phyloP scores from a whole-genome alignment of 1,284 basidiomycete species.

The Nidula niveotomentosa region DNA sequence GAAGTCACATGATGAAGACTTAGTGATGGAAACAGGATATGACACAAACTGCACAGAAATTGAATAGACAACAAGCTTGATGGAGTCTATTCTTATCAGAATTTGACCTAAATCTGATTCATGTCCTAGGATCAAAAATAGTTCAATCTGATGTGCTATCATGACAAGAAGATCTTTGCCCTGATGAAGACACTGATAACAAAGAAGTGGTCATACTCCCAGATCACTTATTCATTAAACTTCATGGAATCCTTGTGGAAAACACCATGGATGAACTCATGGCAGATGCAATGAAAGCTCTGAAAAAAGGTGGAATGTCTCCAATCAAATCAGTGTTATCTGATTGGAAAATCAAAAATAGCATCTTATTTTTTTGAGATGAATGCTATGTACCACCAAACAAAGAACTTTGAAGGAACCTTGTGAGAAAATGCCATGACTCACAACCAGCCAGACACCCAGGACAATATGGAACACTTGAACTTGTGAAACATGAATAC shows the following conservation, averaged over 20 bases:
- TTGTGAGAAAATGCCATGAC: conserved; percentile 4
- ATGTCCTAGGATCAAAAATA: no score
- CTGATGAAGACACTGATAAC: background rate
- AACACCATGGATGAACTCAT: background rate
- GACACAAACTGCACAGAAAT: no score
- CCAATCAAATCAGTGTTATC: background rate
- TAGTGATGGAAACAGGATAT: no score
- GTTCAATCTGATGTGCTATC: no score
- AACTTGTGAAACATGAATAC: no score
- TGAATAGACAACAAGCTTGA: background rate
- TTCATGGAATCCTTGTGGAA: background rate
- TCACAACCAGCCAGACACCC: conserved; percentile 7
- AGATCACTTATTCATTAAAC: background rate
- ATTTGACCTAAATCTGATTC: no score
- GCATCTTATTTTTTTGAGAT: conserved; percentile 10
- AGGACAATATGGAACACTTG: no score
- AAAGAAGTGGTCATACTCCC: background rate
- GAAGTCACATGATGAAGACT: no score
- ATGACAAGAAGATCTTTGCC: background rate
- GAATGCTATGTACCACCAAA: conserved; percentile 10
- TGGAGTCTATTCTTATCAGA: conserved; percentile 1
- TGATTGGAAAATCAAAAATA: background rate
- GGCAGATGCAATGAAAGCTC: background rate
- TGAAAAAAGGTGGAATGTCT: background rate
- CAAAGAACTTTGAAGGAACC: conserved; percentile 4